Evolutionary conservation across 2,329 filamentous ascomycete species (phyloP).

Genomic region (Cryphonectria nitschkei): DNA sequence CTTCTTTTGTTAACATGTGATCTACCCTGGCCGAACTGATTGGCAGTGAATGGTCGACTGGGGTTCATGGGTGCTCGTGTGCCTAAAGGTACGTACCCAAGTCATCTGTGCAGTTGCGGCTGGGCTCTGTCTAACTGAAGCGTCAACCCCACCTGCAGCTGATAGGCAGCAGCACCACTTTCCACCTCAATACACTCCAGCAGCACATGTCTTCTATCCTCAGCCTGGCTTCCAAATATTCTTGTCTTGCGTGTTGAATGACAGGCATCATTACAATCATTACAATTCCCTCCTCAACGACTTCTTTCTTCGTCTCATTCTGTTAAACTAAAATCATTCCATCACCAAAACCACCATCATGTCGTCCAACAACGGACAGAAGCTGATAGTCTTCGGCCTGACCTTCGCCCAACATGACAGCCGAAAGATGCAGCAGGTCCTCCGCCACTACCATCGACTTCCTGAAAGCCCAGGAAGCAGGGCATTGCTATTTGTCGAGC

Average conservation of each 20-base stretch:
- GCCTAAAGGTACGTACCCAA: not conserved
- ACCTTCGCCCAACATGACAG: conserved; percentile 26
- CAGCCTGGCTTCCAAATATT: not conserved
- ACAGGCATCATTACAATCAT: not conserved
- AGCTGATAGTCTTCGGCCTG: conserved; percentile 29
- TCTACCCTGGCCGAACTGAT: not conserved
- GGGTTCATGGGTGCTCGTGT: not conserved
- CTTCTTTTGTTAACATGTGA: not conserved
- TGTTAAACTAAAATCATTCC: not conserved
- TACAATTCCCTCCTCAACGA: not conserved
- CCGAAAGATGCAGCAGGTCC: conserved; percentile 28
- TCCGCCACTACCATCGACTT: conserved; percentile 23
- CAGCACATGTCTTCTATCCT: not conserved
- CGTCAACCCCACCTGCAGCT: not conserved
- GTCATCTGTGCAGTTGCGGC: not conserved
- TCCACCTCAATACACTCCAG: not conserved
- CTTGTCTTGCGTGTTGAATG: not conserved
- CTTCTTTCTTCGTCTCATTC: not conserved
- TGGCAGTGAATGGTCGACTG: not conserved
- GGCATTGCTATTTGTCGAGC: conserved; percentile 21
- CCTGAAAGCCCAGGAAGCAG: conserved; percentile 23
- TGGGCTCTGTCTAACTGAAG: not conserved
- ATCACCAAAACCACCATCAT: conserved; percentile 4
- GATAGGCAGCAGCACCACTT: not conserved
- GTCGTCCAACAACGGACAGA: conserved; percentile 24